Percentiles rank a stretch among this genome's conserved stretches.
Conservation (phyloP, 345 rosid genomes). For the Euphorbia lathyris region DNA sequence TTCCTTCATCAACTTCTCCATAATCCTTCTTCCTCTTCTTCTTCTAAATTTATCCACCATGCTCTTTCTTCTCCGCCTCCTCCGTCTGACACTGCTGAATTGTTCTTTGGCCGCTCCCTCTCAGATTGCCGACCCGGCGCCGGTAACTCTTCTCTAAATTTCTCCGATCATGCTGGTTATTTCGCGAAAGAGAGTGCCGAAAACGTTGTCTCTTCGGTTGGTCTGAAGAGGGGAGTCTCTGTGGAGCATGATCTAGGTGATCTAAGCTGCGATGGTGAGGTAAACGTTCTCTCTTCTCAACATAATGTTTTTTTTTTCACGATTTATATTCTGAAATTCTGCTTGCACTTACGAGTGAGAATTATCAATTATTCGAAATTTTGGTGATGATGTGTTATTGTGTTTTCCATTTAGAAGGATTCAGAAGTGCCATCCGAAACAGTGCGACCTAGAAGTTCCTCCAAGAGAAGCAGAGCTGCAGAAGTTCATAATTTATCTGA, state of each 20-base stretch:
- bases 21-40: conserved; percentile 26
- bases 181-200: conserved; percentile 25
- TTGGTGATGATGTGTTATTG: neutral
- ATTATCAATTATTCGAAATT: neutral
- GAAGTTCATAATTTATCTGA: conserved; percentile 97
- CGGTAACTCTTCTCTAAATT: conserved; percentile 11
- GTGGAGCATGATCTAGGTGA: conserved; percentile 35
- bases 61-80: conserved; percentile 30
- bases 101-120: conserved; percentile 18
- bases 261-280: conserved; percentile 50
- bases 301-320: no score
- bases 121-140: conserved; percentile 17
- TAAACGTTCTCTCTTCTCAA: no score
- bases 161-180: conserved; percentile 25
- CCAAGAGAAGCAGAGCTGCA: conserved; percentile 92
- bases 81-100: conserved; percentile 7
- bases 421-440: conserved; percentile 32
- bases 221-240: conserved; percentile 16
- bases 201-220: conserved; percentile 25
- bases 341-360: no score
- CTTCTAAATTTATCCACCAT: conserved; percentile 23
- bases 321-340: no score
- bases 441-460: conserved; percentile 40
- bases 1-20: conserved; percentile 47
- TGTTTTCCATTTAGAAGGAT: conserved; percentile 24